Conservation (phyloP, 257 asterid genomes). For the Lycium barbarum region DNA sequence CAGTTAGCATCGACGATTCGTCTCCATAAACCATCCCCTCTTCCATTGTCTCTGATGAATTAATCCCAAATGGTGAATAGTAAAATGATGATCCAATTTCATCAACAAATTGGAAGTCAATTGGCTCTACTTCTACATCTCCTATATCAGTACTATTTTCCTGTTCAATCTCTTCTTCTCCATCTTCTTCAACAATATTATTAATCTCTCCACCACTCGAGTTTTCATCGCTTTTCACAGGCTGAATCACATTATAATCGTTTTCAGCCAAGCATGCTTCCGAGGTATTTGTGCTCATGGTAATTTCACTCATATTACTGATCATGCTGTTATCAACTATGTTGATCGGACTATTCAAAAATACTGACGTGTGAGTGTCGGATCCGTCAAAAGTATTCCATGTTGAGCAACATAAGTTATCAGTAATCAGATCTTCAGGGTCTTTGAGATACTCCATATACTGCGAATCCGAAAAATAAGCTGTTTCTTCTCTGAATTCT, state of each 20-base stretch:
- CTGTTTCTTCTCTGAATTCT: slow-evolving; percentile 32
- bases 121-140: slow-evolving; percentile 51
- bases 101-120: slow-evolving; percentile 63
- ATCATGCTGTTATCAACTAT: not conserved
- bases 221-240: slow-evolving; percentile 33
- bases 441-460: slow-evolving; percentile 68
- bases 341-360: too few species aligned
- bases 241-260: slow-evolving; percentile 31
- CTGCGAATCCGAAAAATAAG: slow-evolving; percentile 52
- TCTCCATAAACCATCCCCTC: slow-evolving; percentile 34
- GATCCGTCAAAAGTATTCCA: too few species aligned
- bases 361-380: too few species aligned
- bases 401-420: not conserved
- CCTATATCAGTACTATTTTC: slow-evolving; percentile 34
- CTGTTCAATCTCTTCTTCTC: slow-evolving; percentile 39
- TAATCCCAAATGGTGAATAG: slow-evolving; percentile 68
- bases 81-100: slow-evolving; percentile 54
- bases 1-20: slow-evolving; percentile 53
- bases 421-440: slow-evolving; percentile 47
- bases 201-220: slow-evolving; percentile 16
- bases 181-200: slow-evolving; percentile 29
- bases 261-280: slow-evolving; percentile 34
- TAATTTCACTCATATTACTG: slow-evolving; percentile 16
- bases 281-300: not conserved
- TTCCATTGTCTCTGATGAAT: slow-evolving; percentile 32